Evolutionary conservation across 2,329 filamentous ascomycete genomes (phyloP).

Genomic region (Fusarium sp.): DNA sequence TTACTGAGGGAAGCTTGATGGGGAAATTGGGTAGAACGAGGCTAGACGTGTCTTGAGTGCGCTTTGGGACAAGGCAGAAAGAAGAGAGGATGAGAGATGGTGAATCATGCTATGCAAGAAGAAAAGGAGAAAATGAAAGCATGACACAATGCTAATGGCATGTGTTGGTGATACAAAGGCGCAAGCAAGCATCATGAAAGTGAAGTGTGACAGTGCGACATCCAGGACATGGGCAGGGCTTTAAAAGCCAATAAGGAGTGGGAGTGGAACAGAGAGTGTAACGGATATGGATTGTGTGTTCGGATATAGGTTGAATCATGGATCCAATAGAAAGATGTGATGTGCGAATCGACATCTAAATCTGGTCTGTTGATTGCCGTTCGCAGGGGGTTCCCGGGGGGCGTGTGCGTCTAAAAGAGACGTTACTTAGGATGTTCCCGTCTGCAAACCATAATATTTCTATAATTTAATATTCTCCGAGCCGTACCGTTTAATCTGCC

Average conservation of each 20-base stretch:
- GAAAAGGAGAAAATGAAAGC: conserved; percentile 1
- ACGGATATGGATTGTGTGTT: conserved; percentile 1
- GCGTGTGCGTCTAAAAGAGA: conserved; percentile 13
- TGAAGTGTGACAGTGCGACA: conserved; percentile 17
- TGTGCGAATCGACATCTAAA: conserved; percentile 15
- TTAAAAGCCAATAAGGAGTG: conserved; percentile 14
- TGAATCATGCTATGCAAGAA: conserved; percentile 9
- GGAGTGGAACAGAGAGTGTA: neutral
- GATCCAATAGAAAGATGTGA: conserved; percentile 22
- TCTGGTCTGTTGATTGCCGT: conserved; percentile 15
- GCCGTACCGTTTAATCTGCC: neutral
- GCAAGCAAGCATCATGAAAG: conserved; percentile 12
- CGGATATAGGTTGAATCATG: conserved; percentile 6
- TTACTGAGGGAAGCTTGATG: neutral
- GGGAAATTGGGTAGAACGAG: neutral
- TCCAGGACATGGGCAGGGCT: conserved; percentile 2
- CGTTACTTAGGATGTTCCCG: neutral
- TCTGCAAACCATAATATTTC: conserved; percentile 3
- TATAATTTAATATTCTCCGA: conserved; percentile 14
- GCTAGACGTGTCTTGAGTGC: neutral
- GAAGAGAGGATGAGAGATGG: neutral
- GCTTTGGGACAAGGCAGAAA: neutral
- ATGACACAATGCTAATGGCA: conserved; percentile 8
- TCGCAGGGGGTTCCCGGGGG: conserved; percentile 29
- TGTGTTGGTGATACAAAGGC: conserved; percentile 23